Evolutionary conservation across 768 basidiomycete genomes (phyloP).

Genomic region (Trametes maxima): DNA sequence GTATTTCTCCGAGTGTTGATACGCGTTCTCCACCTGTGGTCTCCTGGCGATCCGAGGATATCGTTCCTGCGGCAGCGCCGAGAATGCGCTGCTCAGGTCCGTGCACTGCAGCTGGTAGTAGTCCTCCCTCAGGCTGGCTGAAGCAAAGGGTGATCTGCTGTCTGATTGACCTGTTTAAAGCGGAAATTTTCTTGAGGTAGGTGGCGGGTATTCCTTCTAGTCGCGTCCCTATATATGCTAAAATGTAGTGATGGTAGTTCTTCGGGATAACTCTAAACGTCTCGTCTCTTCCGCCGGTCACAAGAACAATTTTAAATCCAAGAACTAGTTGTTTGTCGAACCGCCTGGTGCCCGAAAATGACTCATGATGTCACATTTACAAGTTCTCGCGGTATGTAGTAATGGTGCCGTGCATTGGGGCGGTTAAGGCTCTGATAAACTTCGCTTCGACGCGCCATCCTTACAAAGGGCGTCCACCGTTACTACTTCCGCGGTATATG

Average conservation of each 20-base stretch:
- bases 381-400: background rate
- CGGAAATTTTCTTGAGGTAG: too few species aligned
- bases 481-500: too few species aligned
- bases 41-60: background rate
- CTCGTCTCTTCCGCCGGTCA: background rate
- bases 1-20: background rate
- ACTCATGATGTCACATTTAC: slow-evolving; percentile 5
- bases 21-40: background rate
- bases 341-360: background rate
- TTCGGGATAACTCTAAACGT: background rate
- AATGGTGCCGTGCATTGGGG: background rate
- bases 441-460: background rate
- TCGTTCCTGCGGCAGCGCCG: too few species aligned
- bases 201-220: too few species aligned
- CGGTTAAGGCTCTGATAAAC: slow-evolving; percentile 2
- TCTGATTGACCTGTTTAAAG: too few species aligned
- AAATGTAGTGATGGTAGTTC: background rate
- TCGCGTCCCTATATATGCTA: too few species aligned
- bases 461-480: background rate
- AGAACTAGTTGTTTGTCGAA: background rate
- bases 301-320: background rate
- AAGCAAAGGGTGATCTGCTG: too few species aligned
- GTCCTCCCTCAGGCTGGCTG: too few species aligned
- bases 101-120: too few species aligned
- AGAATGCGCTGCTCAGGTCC: too few species aligned